A percentile compares a stretch with the other conserved stretches of the same genome.
Evolutionary conservation across 768 basidiomycete genomes (phyloP).

Genomic region (Kwoniella bestiolae): DNA sequence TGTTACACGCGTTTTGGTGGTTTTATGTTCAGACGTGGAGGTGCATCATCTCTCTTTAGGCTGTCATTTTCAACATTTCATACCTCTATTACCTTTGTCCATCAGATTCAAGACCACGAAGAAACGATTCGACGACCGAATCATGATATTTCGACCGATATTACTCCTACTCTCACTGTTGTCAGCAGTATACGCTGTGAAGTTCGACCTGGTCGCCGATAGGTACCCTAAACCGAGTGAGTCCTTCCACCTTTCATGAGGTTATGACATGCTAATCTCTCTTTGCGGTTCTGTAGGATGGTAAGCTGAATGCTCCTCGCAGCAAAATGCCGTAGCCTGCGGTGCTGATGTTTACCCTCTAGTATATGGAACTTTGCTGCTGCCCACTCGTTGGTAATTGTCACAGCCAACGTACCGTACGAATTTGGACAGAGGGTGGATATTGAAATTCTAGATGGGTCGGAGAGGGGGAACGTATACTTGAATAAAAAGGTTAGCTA

Average conservation of each 20-base stretch:
- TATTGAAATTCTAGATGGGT: slow-evolving; percentile 91
- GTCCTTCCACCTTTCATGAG: slow-evolving; percentile 8
- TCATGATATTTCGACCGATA: slow-evolving; percentile 30
- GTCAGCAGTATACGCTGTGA: slow-evolving; percentile 68
- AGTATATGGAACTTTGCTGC: slow-evolving; percentile 97
- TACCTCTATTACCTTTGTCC: background rate
- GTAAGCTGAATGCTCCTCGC: slow-evolving; percentile 23
- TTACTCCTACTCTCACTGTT: slow-evolving; percentile 36
- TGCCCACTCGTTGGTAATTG: slow-evolving; percentile 84
- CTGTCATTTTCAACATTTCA: background rate
- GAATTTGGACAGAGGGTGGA: slow-evolving; percentile 75
- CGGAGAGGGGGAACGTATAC: slow-evolving; percentile 82
- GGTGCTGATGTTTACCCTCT: slow-evolving; percentile 48
- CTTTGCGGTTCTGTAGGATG: slow-evolving; percentile 35
- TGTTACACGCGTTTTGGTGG: background rate
- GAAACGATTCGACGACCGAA: background rate
- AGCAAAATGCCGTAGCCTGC: background rate
- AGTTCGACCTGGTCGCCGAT: slow-evolving; percentile 76
- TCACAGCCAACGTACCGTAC: slow-evolving; percentile 87
- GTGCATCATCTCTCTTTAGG: slow-evolving; percentile 1
- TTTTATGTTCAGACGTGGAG: slow-evolving; percentile 1
- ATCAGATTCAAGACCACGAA: background rate
- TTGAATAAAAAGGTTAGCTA: slow-evolving; percentile 70
- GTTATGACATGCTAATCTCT: background rate
- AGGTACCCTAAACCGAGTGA: slow-evolving; percentile 70